Evolutionary conservation across 257 asterid species (phyloP), one percentile per base, ranked within the genome.

Genomic region (Handroanthus guayacan): DNA sequence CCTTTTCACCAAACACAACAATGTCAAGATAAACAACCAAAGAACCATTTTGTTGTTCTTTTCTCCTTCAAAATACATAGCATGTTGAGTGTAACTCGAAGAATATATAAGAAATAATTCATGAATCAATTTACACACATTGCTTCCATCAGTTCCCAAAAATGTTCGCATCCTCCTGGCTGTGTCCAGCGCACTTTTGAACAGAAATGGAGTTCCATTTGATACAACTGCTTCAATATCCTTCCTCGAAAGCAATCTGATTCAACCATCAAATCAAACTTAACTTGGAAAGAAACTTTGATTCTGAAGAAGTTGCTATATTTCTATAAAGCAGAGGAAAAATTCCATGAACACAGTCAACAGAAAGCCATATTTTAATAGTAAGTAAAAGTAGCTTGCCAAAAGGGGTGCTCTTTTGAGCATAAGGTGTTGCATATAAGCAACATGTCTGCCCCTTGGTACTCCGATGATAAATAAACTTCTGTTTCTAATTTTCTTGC

Each of bases 191-290:
- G 99, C 97, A 82, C 91, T 84, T 82, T 85, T 90, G 86, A 92
- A 94, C 72, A 94, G 78, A 86, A 92, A 92, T 10, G 97, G 99
- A 70, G 96, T 94, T 76, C 97, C 99, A 78, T 90, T 90, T 47
- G 89, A 68, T 18, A 86, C 97, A 76, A 92, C 86, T 10, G 88
- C 90, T 78, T 92, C 95, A 41, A 92, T 84, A 69, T 94, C 91
- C 81, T 79, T 94, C 85, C 89, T 90, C 9, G 97, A 87, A 60
- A 94, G 89, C 77, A 63, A 75, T 80, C 99, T 92, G 87, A 80
- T 79, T 31, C 18, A 47, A 61, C 38, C 20, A 44, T 14, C 68
- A 75, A 71, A 63, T 57, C 41, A 63, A 72, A 44, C 56, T 67
- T 13, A 75, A 55, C 38, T 51, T 6, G 18, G 76, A 69, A 45